Conservation (phyloP, 164 flowering plant genomes). For the Annona squamosa region DNA sequence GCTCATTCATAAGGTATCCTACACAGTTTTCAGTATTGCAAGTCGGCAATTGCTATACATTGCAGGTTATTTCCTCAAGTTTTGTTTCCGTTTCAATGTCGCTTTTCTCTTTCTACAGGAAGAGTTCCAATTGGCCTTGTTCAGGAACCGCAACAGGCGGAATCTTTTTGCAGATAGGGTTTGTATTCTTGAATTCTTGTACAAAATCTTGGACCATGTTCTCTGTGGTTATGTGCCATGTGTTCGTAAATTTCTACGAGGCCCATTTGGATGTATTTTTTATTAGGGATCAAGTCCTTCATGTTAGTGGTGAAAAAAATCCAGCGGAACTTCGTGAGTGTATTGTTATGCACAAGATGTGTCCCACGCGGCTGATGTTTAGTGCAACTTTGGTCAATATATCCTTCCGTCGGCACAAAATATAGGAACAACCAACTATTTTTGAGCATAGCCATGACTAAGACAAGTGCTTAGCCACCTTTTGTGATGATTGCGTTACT, state of each 20-base stretch:
- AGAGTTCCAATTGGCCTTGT: slow-evolving; percentile 73
- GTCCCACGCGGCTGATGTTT: too few species aligned
- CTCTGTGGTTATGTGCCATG: not conserved
- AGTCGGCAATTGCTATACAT: not conserved
- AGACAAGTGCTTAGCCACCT: not conserved
- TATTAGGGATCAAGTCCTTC: too few species aligned
- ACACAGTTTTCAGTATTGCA: not conserved
- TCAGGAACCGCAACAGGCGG: slow-evolving; percentile 39
- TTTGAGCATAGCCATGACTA: not conserved
- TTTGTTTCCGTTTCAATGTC: not conserved
- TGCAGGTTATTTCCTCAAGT: not conserved
- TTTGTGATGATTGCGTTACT: not conserved
- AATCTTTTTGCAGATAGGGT: slow-evolving; percentile 73
- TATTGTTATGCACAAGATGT: too few species aligned
- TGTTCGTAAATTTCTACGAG: not conserved
- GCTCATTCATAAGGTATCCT: slow-evolving; percentile 62
- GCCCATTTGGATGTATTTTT: not conserved
- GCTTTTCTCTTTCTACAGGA: slow-evolving; percentile 38
- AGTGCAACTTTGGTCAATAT: not conserved
- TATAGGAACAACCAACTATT: not conserved
- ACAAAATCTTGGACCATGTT: not conserved
- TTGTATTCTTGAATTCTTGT: not conserved
- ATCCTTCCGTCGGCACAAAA: not conserved
- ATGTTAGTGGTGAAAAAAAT: too few species aligned
- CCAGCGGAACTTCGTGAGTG: too few species aligned